Evolutionary conservation across 2,329 filamentous ascomycete species (phyloP), one percentile per base, ranked within the genome.

Genomic region (Pyricularia grisea): DNA sequence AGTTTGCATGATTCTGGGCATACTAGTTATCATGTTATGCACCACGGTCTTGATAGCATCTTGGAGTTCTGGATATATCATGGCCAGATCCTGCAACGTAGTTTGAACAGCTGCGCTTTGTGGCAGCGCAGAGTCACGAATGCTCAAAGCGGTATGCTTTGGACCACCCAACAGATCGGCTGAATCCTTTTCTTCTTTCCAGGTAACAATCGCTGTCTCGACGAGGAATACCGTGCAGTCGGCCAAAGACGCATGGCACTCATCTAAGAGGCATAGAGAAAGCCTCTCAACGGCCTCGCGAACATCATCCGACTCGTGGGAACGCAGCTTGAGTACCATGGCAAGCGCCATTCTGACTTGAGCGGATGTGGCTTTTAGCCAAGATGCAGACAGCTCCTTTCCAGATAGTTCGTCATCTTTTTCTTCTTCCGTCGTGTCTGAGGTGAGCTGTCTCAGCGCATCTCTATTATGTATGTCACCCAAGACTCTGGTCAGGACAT

Each of bases 291-390:
- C 81, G 5, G 90, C 87, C 33, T 82, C 79, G 68, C 87, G 88
- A 25, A 98, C 89, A 67, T 93, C 88, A 4, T 80, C 75, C 42
- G 90, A 87, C 65, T 90, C 86, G 75, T 94, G 90, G 58, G 83
- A 87, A 20, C 92, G 89, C 36, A 97, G 78, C 73, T 90, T 93
- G 71, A 95, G 83, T 23, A 97, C 85, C 55, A 89, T 91, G 4
- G 89, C 87, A 20, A 99, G 81, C 1, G 93, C 94, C 68, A 95
- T 84, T 76, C 94, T 94, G 68, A 98, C 86, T 76, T 98, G 94
- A 1, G 86, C 84, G 2, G 88, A 82, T 2, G 94, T 97, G 9
- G 92, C 93, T 70, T 88, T 89, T 1, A 97, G 81, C 95, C 95
- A 99, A 12, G 83, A 75, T 9, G 78, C 73, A 63, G 82, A 82